Evolutionary conservation across 768 basidiomycete species (phyloP), one percentile per base, ranked within the genome.

Genomic region (Phlegmacium glaucopus): DNA sequence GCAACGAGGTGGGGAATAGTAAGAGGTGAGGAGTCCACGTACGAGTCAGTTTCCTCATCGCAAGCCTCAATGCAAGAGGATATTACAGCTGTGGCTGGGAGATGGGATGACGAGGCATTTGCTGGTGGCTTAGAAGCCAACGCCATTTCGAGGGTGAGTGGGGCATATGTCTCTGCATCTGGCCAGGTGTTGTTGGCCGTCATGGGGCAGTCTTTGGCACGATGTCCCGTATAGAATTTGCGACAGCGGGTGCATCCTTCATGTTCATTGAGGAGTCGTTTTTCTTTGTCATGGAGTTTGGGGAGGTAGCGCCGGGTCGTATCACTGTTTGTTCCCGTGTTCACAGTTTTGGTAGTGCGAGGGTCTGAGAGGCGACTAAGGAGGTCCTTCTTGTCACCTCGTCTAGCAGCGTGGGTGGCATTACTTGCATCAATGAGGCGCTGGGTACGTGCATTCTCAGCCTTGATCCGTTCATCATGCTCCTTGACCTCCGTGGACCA

Each of bases 171-270:
- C 0, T 36, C 17, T 7, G 27, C 26, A 18, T 44, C 39, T 9
- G 55, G 55, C 39, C 44, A 57, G 16, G 41, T 27, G 39, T 44
- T 44, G 28, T 42, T 27, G n/a, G 16, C 9, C 25, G 36, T 47
- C 55, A 51, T 34, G 11, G 34, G 29, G 15, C 50, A 26, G 40
- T 39, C 15, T 42, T 36, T 22, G 5, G 3, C 22, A 22, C 22
- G 5, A 32, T 55, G 57, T 18, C 45, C 51, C 4, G 42, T 39
- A 39, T 53, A 53, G 35, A 53, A 54, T 7, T 35, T 22, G 27
- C 51, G 46, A 42, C 59, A 58, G 9, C 37, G n/a, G 28, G 28
- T 45, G 38, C 57, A 61, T 13, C 57, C 57, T 1, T 48, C 44
- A 22, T 55, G 43, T 6, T 54, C 15, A 10, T 49, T 44, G 36